A percentile compares a stretch with the other conserved stretches of the same genome.
Conservation (phyloP, 78 protist species). For the Emiliania huxleyi region DNA sequence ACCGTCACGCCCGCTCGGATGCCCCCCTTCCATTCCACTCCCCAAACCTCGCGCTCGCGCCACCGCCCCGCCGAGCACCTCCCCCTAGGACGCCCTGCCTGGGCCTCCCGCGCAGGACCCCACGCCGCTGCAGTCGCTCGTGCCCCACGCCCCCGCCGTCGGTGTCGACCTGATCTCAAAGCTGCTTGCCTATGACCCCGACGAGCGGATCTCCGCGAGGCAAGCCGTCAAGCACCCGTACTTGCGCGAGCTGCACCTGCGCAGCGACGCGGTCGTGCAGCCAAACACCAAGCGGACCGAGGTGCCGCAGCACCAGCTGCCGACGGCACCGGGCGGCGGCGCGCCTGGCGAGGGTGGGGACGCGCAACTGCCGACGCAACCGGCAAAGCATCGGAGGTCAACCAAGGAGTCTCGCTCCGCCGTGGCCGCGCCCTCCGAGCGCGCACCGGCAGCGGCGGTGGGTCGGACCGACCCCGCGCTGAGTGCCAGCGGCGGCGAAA, state of each 20-base stretch:
- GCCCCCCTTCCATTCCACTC: too few species aligned
- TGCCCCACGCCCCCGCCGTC: constrained; percentile 62
- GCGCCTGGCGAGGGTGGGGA: background rate
- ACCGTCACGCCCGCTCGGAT: too few species aligned
- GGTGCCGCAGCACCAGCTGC: background rate
- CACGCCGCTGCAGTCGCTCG: constrained; percentile 55
- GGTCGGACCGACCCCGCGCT: too few species aligned
- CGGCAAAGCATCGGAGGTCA: background rate
- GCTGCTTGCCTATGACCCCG: constrained; percentile 84
- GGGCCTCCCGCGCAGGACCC: constrained; percentile 61
- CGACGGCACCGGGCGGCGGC: background rate
- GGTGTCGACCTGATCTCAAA: constrained; percentile 62
- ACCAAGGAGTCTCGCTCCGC: background rate
- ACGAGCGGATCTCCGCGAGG: constrained; percentile 70
- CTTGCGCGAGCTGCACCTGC: constrained; percentile 71
- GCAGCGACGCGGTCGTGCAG: constrained; percentile 63
- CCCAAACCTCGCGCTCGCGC: too few species aligned
- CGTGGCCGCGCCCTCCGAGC: too few species aligned
- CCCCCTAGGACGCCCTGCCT: too few species aligned
- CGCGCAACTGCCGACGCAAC: background rate
- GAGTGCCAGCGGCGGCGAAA: too few species aligned
- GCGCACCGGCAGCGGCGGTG: too few species aligned
- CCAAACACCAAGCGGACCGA: background rate
- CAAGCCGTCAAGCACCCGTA: constrained; percentile 78
- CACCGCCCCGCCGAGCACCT: too few species aligned